Percentiles rank a stretch among this genome's conserved stretches.
phyloP scores from a whole-genome alignment of 2,329 filamentous ascomycete species.

The Aspergillus uvarum region DNA sequence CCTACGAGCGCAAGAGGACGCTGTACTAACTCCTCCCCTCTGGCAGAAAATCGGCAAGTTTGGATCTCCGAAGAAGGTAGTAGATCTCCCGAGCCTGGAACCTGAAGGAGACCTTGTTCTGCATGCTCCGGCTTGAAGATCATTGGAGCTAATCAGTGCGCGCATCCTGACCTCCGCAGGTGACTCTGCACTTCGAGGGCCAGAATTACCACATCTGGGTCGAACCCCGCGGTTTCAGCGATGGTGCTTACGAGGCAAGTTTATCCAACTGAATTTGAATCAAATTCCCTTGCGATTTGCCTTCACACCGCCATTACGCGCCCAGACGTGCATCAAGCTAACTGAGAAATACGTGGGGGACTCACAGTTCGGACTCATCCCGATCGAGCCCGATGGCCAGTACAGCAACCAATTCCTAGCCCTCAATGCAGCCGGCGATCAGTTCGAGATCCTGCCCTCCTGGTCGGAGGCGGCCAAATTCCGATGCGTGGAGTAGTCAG shows the following conservation, averaged over 20 bases:
- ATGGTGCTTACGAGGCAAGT: slow-evolving; percentile 1
- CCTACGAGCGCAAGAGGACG: neutral
- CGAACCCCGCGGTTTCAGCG: slow-evolving; percentile 8
- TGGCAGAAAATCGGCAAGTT: slow-evolving; percentile 6
- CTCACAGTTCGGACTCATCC: slow-evolving; percentile 7
- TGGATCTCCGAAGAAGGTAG: slow-evolving; percentile 4
- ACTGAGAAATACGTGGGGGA: no score
- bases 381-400: neutral
- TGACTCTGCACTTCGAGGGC: neutral
- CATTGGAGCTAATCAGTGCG: no score
- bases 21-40: neutral
- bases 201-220: slow-evolving; percentile 7
- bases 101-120: neutral
- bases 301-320: neutral
- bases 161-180: neutral
- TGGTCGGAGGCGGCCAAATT: slow-evolving; percentile 7
- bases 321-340: no score
- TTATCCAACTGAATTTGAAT: neutral
- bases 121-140: no score
- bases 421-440: neutral
- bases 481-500: slow-evolving; percentile 2
- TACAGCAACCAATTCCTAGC: slow-evolving; percentile 11
- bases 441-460: neutral
- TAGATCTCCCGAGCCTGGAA: neutral
- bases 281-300: neutral